phyloP scores from a whole-genome alignment of 768 basidiomycete genomes.

The Trametes gibbosa region DNA sequence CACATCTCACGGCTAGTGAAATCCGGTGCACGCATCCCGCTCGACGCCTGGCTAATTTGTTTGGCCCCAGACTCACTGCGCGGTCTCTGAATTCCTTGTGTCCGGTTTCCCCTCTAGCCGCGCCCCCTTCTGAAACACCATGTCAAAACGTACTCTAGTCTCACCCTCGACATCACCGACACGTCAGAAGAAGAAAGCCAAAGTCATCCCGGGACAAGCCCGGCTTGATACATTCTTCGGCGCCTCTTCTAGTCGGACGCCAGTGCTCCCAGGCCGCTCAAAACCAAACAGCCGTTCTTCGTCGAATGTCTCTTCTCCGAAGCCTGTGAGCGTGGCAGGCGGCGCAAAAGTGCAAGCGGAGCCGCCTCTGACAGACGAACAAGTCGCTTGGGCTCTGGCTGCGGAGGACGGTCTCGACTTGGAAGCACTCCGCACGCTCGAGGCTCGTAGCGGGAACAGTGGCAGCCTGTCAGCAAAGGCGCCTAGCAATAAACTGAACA shows the following conservation, averaged over 20 bases:
- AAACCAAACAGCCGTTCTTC: background rate
- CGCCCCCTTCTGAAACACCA: background rate
- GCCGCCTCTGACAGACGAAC: slow-evolving; percentile 14
- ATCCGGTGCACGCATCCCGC: background rate
- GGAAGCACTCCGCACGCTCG: slow-evolving; percentile 21
- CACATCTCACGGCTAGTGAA: background rate
- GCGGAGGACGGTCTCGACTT: slow-evolving; percentile 26
- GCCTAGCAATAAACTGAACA: background rate
- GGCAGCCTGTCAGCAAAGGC: background rate
- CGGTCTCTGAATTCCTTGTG: background rate
- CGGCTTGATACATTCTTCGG: slow-evolving; percentile 25
- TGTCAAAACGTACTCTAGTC: slow-evolving; percentile 22
- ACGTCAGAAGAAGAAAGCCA: slow-evolving; percentile 21
- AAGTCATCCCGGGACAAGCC: slow-evolving; percentile 16
- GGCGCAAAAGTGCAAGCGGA: background rate
- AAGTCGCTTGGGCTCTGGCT: slow-evolving; percentile 23
- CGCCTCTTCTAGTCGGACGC: slow-evolving; percentile 5
- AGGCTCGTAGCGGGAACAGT: background rate
- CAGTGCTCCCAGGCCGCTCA: background rate
- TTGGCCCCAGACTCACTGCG: background rate
- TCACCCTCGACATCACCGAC: slow-evolving; percentile 10
- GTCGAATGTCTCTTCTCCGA: background rate
- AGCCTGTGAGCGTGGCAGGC: background rate
- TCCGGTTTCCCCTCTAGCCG: background rate
- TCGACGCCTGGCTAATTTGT: background rate